Base-by-base conservation (phyloP, 1,284 basidiomycete species). In the Trichosporon ovoides region DNA sequence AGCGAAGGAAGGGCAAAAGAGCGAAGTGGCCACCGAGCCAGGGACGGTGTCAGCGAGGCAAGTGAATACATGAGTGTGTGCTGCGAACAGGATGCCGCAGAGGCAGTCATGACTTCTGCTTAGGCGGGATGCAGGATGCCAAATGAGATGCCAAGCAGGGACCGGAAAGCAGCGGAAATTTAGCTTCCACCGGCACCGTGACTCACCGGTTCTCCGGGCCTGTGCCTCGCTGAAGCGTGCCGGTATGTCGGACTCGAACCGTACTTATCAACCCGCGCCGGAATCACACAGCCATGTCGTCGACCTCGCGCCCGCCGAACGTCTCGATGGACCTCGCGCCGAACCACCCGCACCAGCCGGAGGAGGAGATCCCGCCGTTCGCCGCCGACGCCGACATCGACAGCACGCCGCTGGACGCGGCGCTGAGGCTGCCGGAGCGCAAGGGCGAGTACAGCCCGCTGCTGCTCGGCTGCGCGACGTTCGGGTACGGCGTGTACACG, bases 401-500 rank as follows among this genome's bases (percentile, higher is more conserved):
- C 1, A n/a, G 18, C 1, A 36, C 57, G 3, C 61, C 64, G 2
- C 57, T 67, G 19, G 66, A 66, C 34, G 64, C 58, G n/a, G 57
- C 50, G 6, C 70, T 73, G 38, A 28, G 60, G 20, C 66, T 68
- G 31, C 38, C 58, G 3, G n/a, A 50, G 7, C 35, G 53, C 9
- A 65, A 71, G 56, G 49, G 43, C 3, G 43, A 28, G 22, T 68
- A 14, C 54, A 71, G n/a, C 65, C 66, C 6, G 1, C 38, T 88
- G 28, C 77, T 86, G 2, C 81, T 87, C 11, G 87, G 87, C 12
- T 84, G 84, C 43, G 91, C 84, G 0, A 77, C 88, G 3, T 87
- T 93, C 68, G 88, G 87, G 0, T 76, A 74, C 48, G 80, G 81
- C 28, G 80, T 84, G 50, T 94, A 94, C 73, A 89, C 87, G 62